phyloP scores from a whole-genome alignment of 2,329 filamentous ascomycete genomes.

The Phialocephala sp. region DNA sequence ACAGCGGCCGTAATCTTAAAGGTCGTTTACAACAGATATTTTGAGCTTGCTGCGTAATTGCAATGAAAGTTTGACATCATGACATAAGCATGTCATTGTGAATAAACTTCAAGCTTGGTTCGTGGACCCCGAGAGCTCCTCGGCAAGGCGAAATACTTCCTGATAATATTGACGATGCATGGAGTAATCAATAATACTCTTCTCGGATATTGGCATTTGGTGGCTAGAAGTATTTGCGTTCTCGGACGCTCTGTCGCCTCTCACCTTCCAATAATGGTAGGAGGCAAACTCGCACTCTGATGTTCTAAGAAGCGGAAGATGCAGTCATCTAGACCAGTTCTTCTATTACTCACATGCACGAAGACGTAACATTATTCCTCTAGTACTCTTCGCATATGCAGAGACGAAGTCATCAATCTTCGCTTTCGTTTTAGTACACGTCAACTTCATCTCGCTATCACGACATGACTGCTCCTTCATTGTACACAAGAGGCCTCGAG shows the following conservation, averaged over 20 bases:
- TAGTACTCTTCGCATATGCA: neutral
- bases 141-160: neutral
- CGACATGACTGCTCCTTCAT: neutral
- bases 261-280: neutral
- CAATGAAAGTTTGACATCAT: neutral
- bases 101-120: too few species aligned
- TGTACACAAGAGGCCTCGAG: too few species aligned
- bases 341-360: too few species aligned
- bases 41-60: neutral
- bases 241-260: neutral
- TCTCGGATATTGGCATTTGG: neutral
- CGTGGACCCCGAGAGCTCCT: neutral
- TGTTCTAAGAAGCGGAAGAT: too few species aligned
- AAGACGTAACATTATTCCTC: neutral
- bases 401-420: neutral
- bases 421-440: neutral
- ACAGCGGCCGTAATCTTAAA: neutral
- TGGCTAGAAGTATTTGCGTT: neutral
- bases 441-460: neutral
- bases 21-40: too few species aligned
- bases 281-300: neutral
- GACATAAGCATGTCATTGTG: conserved; percentile 2
- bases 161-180: too few species aligned
- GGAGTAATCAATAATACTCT: neutral
- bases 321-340: neutral